Conservation (phyloP, 306 rosid species). For the Prunus armeniaca region DNA sequence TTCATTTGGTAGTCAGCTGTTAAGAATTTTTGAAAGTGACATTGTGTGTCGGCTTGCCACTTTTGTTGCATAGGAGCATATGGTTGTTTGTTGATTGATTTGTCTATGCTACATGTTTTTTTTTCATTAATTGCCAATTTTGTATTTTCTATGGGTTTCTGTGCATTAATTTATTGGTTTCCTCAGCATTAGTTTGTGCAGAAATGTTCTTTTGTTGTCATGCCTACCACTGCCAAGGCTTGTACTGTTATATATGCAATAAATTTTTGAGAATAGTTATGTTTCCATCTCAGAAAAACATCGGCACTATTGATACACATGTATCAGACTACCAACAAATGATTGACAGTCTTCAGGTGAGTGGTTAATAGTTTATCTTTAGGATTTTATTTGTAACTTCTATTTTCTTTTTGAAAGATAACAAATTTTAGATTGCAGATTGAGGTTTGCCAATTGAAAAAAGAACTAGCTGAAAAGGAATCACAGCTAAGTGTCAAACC, state of each 20-base stretch:
- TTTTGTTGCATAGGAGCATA: background rate
- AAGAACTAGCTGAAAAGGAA: slow-evolving; percentile 59
- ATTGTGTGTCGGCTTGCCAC: background rate
- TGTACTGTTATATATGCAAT: background rate
- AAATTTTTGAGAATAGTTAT: background rate
- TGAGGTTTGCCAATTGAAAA: slow-evolving; percentile 52
- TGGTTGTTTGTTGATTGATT: slow-evolving; percentile 9
- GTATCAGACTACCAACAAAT: slow-evolving; percentile 62
- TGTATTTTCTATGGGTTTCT: slow-evolving; percentile 11
- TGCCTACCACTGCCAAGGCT: background rate
- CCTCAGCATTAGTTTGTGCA: background rate
- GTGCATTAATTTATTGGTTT: background rate
- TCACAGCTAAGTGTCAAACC: slow-evolving; percentile 45
- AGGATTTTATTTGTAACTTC: slow-evolving; percentile 7
- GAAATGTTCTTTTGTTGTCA: background rate
- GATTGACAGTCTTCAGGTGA: slow-evolving; percentile 66
- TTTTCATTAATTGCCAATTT: background rate
- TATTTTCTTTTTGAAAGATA: background rate
- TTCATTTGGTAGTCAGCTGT: background rate
- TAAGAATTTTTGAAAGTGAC: background rate
- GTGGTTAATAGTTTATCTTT: background rate
- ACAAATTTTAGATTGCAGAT: slow-evolving; percentile 32
- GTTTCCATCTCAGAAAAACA: slow-evolving; percentile 45
- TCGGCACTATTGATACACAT: slow-evolving; percentile 55
- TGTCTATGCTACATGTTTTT: slow-evolving; percentile 3